Evolutionary conservation across 805 yeast genomes (phyloP).

Genomic region (Suhomyces kilbournensis): DNA sequence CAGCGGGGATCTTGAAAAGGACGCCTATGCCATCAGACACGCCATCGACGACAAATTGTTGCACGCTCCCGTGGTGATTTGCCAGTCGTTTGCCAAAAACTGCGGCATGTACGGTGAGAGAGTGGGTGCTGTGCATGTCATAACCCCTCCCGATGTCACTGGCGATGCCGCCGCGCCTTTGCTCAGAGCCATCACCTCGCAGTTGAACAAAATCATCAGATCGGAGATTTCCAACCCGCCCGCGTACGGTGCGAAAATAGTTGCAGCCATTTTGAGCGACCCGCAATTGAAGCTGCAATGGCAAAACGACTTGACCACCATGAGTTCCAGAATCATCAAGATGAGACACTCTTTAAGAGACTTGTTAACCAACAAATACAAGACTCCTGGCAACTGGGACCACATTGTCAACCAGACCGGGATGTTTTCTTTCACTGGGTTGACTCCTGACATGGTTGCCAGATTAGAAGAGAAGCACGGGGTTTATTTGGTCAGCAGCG

Average conservation of each 20-base stretch:
- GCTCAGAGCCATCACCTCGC: slow-evolving; percentile 63
- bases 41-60: slow-evolving; percentile 45
- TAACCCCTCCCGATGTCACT: slow-evolving; percentile 42
- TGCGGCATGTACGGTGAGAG: slow-evolving; percentile 98
- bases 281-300: slow-evolving; percentile 73
- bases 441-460: slow-evolving; percentile 70
- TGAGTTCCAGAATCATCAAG: slow-evolving; percentile 77
- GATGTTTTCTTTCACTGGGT: slow-evolving; percentile 95
- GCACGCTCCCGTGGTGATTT: slow-evolving; percentile 58
- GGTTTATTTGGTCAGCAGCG: slow-evolving; percentile 75
- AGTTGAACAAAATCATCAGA: slow-evolving; percentile 71
- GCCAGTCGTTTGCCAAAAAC: slow-evolving; percentile 96
- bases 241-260: slow-evolving; percentile 92
- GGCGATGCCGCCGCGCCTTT: slow-evolving; percentile 30
- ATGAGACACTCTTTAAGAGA: slow-evolving; percentile 74
- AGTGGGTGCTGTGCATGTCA: slow-evolving; percentile 86
- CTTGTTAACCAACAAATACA: slow-evolving; percentile 50
- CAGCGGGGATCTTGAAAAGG: slow-evolving; percentile 77
- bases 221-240: slow-evolving; percentile 93
- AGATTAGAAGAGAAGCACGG: slow-evolving; percentile 76
- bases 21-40: slow-evolving; percentile 76
- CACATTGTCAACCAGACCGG: slow-evolving; percentile 91
- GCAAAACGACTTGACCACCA: slow-evolving; percentile 77
- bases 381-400: slow-evolving; percentile 89
- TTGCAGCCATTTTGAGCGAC: slow-evolving; percentile 65